Percentiles rank a stretch among this genome's conserved stretches.
Evolutionary conservation across 768 basidiomycete species (phyloP).

Genomic region (Xerocomus spinulosus): DNA sequence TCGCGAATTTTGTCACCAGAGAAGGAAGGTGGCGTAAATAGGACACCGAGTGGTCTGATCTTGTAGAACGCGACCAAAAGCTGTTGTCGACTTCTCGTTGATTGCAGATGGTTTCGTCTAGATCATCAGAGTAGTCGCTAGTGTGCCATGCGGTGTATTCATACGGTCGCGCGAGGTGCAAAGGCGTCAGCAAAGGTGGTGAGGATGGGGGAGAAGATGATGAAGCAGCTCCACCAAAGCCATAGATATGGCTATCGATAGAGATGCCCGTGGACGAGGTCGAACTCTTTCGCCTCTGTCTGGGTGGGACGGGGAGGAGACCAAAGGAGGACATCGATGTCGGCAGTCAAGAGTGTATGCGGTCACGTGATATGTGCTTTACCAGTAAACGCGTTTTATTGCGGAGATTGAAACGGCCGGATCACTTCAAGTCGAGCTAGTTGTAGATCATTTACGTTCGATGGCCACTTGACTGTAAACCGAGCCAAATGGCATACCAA

Average conservation of each 20-base stretch:
- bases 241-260: background rate
- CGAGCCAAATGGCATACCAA: too few relatives aligned
- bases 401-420: conserved; percentile 25
- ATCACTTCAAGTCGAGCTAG: too few relatives aligned
- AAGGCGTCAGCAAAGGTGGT: conserved; percentile 16
- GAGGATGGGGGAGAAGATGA: conserved; percentile 18
- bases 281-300: conserved; percentile 22
- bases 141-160: conserved; percentile 4
- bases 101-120: background rate
- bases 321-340: conserved; percentile 26
- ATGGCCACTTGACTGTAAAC: too few relatives aligned
- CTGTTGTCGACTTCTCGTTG: background rate
- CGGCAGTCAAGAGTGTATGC: conserved; percentile 24
- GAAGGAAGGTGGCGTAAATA: conserved; percentile 15
- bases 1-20: conserved; percentile 13
- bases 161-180: conserved; percentile 4
- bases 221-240: conserved; percentile 1
- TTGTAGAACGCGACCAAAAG: conserved; percentile 4
- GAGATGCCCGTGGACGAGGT: conserved; percentile 10
- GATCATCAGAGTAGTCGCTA: conserved; percentile 1
- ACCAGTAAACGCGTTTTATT: conserved; percentile 32
- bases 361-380: conserved; percentile 26
- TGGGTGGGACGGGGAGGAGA: conserved; percentile 17
- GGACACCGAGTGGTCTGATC: background rate
- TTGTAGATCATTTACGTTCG: too few relatives aligned